Evolutionary conservation across 495 filamentous ascomycete species (phyloP), one percentile per base, ranked within the genome.

Genomic region (Trichoderma asperelloides): DNA sequence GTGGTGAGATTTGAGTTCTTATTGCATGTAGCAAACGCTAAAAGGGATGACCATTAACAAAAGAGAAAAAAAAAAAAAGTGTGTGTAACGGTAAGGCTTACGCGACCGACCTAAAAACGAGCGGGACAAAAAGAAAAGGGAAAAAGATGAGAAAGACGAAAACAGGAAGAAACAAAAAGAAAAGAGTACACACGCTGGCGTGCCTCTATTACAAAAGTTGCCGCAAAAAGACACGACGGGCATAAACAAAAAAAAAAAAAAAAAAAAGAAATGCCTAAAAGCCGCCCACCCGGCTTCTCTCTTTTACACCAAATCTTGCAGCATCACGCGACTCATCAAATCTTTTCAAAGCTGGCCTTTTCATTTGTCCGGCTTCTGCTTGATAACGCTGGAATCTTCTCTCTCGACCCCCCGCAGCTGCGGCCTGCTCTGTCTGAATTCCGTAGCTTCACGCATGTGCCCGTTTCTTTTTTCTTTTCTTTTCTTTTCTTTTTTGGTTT

Each of bases 281-380:
- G 33, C 33, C n/a, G 27, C 55, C 23, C 55, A 13, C 15, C 51
- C 21, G 23, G 51, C 6, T 23, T 60, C 15, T 8, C 55, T 11
- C 27, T 30, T 30, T 28, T 30, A 11, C 55, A 28, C 23, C 55
- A 60, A 60, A 37, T 16, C 25, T 60, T 60, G 55, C 55, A 60
- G 55, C 55, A 60, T 60, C 55, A 60, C 55, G 55, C 55, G 55
- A 60, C 55, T 60, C 55, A 30, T 28, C 55, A 27, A 27, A 28
- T 30, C 25, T 60, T 30, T 60, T 27, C n/a, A 23, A 60, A 25
- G 55, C 55, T 16, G 27, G n/a, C 55, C 55, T 12, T 30, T 60
- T 60, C 55, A 60, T 60, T 60, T 60, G 55, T 28, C 55, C 55
- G n/a, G 30, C 27, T 8, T 0, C 2, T 60, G 11, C 55, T 60